Evolutionary conservation across 2,329 filamentous ascomycete species (phyloP), one percentile per base, ranked within the genome.

Genomic region (Aureobasidium lini): DNA sequence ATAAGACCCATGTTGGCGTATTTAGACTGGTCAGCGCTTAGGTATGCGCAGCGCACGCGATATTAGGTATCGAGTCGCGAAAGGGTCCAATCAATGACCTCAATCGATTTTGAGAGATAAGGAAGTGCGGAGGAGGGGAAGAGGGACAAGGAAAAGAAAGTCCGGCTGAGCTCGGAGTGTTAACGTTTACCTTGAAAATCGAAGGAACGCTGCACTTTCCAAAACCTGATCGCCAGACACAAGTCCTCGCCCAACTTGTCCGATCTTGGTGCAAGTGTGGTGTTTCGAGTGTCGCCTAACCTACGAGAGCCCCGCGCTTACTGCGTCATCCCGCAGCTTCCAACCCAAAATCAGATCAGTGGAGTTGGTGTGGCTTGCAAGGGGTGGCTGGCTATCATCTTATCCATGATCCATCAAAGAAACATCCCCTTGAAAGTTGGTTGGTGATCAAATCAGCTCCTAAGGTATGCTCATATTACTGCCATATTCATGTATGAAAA

Each of bases 1-100:
- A 43, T 57, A 18, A 61, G 59, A 5, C 59, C 59, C 59, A 61
- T 61, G 15, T 29, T 57, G 59, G 15, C 5, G 34, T 13, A 15
- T 23, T 18, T 2, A 2, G n/a, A 28, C 11, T 37, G 13, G 16
- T 34, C 28, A 37, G 23, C 18, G 48, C 34, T 39, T 52, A 37
- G 34, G 36, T 31, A 15, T 40, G 28, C 37, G 50, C 16, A 23
- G 40, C 39, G 50, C 50, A 44, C 28, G 37, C 50, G 50, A 54
- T 29, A 23, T 39, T 18, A 13, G 23, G 5, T 31, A 52, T 52
- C 7, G 36, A 10, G 10, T 39, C 36, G 36, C 48, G 23, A 16
- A n/a, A 15, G 10, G 23, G 2, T 16, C 36, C 23, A 13, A 37
- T 32, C 16, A 16, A 8, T 36, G 15, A 31, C 16, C 46, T 49